These are phyloP conservation scores for Dichotomopilus funicola DNA, from an alignment of 2,329 filamentous ascomycete species.

Conservation along the genomic window DNA sequence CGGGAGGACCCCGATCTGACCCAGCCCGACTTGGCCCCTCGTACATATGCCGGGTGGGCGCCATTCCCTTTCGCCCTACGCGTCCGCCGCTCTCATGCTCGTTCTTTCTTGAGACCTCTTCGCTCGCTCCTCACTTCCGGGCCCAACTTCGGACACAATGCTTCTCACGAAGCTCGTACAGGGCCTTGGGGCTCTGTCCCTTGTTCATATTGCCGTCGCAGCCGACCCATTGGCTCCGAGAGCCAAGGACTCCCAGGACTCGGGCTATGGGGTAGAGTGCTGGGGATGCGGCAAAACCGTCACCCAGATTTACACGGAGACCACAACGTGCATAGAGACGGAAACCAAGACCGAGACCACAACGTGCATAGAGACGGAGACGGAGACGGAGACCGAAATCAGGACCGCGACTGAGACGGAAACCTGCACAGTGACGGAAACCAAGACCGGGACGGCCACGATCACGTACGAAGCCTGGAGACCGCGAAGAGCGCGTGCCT, in stretches of 20 bases:
- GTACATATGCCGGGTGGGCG: slow-evolving; percentile 22
- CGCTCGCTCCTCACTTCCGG: slow-evolving; percentile 11
- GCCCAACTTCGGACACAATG: slow-evolving; percentile 17
- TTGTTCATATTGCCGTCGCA: slow-evolving; percentile 18
- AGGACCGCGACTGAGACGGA: not conserved
- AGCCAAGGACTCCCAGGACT: slow-evolving; percentile 15
- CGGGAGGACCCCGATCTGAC: slow-evolving; percentile 2
- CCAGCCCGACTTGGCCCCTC: not conserved
- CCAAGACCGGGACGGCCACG: not conserved
- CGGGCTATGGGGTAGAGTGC: not conserved
- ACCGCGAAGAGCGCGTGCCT: too few species aligned
- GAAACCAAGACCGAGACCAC: slow-evolving; percentile 6
- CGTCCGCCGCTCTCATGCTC: slow-evolving; percentile 22
- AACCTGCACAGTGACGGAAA: not conserved
- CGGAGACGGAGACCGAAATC: not conserved
- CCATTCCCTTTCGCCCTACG: slow-evolving; percentile 9
- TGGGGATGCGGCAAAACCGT: slow-evolving; percentile 1
- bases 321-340: slow-evolving; percentile 8
- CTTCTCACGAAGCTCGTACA: slow-evolving; percentile 21
- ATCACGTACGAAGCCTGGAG: too few species aligned
- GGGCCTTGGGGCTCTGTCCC: slow-evolving; percentile 21
- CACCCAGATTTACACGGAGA: slow-evolving; percentile 19
- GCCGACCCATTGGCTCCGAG: slow-evolving; percentile 13
- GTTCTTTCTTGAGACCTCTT: slow-evolving; percentile 10
- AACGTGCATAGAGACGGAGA: not conserved